Conservation (phyloP, 2,329 filamentous ascomycete genomes). For the Chrysosporium keratinophilum region DNA sequence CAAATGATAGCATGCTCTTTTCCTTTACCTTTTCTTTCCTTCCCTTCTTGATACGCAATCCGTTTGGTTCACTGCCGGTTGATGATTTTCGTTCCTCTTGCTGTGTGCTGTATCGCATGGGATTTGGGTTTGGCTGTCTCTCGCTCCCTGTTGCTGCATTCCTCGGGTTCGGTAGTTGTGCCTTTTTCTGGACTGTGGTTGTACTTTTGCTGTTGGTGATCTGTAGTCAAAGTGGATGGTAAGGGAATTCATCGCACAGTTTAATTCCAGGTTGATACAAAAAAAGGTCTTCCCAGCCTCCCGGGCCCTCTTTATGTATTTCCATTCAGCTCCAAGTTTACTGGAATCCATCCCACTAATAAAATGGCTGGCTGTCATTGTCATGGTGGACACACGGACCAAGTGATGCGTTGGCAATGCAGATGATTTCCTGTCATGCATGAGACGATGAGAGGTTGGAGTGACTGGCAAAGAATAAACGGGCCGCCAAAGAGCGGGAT, state of each 20-base stretch:
- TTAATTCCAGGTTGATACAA: background rate
- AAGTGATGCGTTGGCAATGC: conserved; percentile 22
- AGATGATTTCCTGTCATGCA: background rate
- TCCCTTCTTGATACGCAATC: background rate
- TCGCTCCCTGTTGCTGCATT: background rate
- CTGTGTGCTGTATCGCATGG: background rate
- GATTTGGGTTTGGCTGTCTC: background rate
- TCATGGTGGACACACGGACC: conserved; percentile 13
- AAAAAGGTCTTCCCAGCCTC: background rate
- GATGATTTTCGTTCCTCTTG: background rate
- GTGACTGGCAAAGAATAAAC: background rate
- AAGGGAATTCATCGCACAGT: too few relatives aligned
- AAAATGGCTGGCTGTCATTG: background rate
- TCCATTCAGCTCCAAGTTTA: too few relatives aligned
- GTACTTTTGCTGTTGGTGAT: too few relatives aligned
- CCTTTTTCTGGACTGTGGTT: background rate
- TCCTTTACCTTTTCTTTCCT: too few relatives aligned
- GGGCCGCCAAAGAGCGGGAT: background rate
- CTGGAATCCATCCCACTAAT: background rate
- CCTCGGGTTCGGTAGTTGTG: background rate
- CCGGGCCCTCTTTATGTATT: background rate
- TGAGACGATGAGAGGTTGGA: background rate
- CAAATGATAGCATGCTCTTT: conserved; percentile 42
- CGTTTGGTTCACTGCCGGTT: background rate
- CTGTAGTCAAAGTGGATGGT: too few relatives aligned